Evolutionary conservation across 2,329 filamentous ascomycete species (phyloP), one percentile per base, ranked within the genome.

Genomic region (Sordariomycetes sp.): DNA sequence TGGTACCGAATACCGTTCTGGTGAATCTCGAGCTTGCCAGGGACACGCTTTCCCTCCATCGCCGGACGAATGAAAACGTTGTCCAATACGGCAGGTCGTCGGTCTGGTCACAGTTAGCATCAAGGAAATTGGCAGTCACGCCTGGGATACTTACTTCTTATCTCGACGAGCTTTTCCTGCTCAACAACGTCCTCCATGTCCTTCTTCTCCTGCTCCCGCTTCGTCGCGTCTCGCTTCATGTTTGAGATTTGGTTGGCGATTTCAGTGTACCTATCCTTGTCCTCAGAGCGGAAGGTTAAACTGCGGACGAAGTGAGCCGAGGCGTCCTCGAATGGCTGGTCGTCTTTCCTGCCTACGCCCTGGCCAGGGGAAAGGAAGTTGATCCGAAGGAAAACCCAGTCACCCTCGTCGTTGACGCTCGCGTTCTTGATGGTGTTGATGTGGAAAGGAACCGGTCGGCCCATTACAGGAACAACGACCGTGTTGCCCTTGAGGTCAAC

Each of bases 161-260:
- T 91, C 68, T 96, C 91, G 63, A 95, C 78, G 56, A 99, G 82
- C 75, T 99, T 99, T 69, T 99, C 94, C 70, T 99, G 94, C 72
- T 97, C 94, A 6, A 99, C 91, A 24, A 99, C 94, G 70, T 99
- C 94, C 69, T 99, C 94, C 87, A 99, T 87, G 64, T 99, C 92
- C 75, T 99, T 99, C 82, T 97, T 96, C 72, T 96, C 92, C 66
- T 96, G 91, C 70, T 99, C 94, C 64, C 90, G 88, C 71, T 95
- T 91, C 50, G 89, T 82, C 5, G 89, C 85, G 63, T 92, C 89
- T 68, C 94, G 95, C 76, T 96, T 95, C 76, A 99, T 86, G 66
- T 96, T 94, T 12, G 90, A 92, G 64, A 99, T 97, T 66, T 95
- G 89, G 60, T 87, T 87, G 13, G 90, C 87, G 63, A 99, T 94